Base-by-base conservation (phyloP, 805 yeast genomes). In the Candida easanensis region DNA sequence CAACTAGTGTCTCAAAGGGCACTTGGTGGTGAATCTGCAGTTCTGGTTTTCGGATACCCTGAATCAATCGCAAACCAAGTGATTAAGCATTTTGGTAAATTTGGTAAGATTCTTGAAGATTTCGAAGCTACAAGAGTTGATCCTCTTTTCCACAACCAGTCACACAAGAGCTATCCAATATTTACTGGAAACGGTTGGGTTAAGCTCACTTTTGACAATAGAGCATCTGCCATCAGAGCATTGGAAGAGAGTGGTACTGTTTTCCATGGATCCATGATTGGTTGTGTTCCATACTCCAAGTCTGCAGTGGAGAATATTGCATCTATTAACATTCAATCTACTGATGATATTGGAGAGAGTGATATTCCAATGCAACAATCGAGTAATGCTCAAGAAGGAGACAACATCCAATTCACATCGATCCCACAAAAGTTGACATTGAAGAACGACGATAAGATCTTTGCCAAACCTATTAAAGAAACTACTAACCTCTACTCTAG, bases 151-250 rank as follows among this genome's bases (percentile, higher is more conserved):
- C 58, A 49, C 30, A 47, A 42, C 17, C 30, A 36, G 10, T 4
- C n/a, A n/a, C 11, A 60, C 51, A 65, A 62, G 45, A 70, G 64
- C 51, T 61, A 68, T 57, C 95, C 97, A 3, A 82, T 91, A 8
- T 85, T 79, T 63, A 76, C 90, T 11, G 98, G 98, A 1, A 76
- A 80, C 36, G 81, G 87, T 31, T 91, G 98, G 98, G 80, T 90
- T n/a, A 86, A 89, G 58, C 61, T 91, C 41, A 90, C 97, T 4
- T 93, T 79, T 62, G 84, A 80, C 44, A 82, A 81, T 45, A 77
- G 84, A 7, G 69, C 82, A 2, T 75, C 90, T 9, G 97, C 96
- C 2, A 62, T 79, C 15, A 79, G 95, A 42, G 97, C 99, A 0
- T 66, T 90, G 34, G 81, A 85, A 50, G 96, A 89, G 57, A 86